Evolutionary conservation across 164 flowering plant genomes (phyloP).

Genomic region (Liquidambar formosana): DNA sequence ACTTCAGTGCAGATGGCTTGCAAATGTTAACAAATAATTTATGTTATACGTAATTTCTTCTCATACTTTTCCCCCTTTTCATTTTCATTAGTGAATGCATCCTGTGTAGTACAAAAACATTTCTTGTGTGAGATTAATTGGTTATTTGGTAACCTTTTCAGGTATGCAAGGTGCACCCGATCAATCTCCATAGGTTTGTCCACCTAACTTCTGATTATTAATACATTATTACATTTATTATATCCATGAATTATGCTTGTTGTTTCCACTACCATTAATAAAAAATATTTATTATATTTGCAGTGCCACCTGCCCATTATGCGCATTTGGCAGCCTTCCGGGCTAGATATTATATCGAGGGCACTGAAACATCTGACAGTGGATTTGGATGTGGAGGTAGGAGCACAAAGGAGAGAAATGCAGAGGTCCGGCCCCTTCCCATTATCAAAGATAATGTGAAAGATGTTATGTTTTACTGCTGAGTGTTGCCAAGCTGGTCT

Average conservation of each 20-base stretch:
- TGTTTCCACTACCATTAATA: no score
- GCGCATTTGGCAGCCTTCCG: slow-evolving; percentile 81
- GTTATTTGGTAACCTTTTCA: slow-evolving; percentile 21
- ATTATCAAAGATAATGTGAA: slow-evolving; percentile 55
- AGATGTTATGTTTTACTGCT: slow-evolving; percentile 77
- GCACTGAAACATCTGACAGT: slow-evolving; percentile 36
- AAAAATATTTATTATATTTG: slow-evolving; percentile 10
- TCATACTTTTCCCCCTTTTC: background rate
- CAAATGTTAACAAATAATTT: slow-evolving; percentile 65
- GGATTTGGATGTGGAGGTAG: slow-evolving; percentile 31
- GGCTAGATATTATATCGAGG: slow-evolving; percentile 66
- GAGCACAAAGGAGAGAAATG: slow-evolving; percentile 10
- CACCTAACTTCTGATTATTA: no score
- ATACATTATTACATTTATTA: no score
- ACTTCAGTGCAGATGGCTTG: slow-evolving; percentile 56
- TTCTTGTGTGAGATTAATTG: background rate
- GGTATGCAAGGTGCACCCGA: slow-evolving; percentile 88
- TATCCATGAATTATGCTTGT: no score
- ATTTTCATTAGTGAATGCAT: background rate
- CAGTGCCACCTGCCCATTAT: slow-evolving; percentile 93
- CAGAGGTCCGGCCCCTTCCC: slow-evolving; percentile 38
- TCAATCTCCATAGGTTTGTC: slow-evolving; percentile 80
- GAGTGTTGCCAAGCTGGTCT: slow-evolving; percentile 4
- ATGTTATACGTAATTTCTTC: slow-evolving; percentile 65
- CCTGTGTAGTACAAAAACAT: background rate